These are phyloP conservation scores for Cadophora gregata DNA, from an alignment of 2,329 filamentous ascomycete genomes.

Conservation along the genomic window DNA sequence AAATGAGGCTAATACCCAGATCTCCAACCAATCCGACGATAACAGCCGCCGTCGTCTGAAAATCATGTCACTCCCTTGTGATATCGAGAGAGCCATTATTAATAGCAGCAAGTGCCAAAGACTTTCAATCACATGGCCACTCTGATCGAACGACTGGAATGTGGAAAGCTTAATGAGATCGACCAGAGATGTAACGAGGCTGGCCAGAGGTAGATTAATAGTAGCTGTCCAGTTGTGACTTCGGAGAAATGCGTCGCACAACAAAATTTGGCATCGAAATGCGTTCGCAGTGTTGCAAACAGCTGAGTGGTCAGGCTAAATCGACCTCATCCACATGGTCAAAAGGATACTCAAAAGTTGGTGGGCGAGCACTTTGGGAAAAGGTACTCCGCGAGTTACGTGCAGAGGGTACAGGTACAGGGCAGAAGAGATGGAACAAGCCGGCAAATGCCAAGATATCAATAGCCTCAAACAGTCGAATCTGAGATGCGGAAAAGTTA, in stretches of 20 bases:
- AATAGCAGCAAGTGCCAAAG: not conserved
- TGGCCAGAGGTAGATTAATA: conserved; percentile 12
- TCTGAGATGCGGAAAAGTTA: not conserved
- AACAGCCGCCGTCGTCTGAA: conserved; percentile 15
- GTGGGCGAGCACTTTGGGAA: not conserved
- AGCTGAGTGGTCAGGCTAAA: conserved; percentile 5
- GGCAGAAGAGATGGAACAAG: not conserved
- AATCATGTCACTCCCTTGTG: not conserved
- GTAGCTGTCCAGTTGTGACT: not conserved
- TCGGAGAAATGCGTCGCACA: conserved; percentile 1
- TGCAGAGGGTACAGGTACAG: not conserved
- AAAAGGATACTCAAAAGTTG: not conserved
- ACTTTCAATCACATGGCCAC: not conserved
- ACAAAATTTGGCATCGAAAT: not conserved
- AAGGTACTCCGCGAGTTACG: not conserved
- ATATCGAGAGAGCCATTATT: not conserved
- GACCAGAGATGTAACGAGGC: conserved; percentile 6
- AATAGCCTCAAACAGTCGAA: not conserved
- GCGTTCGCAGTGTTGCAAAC: not conserved
- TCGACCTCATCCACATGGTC: not conserved
- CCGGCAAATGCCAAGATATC: conserved; percentile 4
- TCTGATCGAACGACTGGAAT: not conserved
- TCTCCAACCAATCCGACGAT: conserved; percentile 17
- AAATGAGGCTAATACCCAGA: conserved; percentile 27
- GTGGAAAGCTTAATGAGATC: not conserved